Evolutionary conservation across 2,329 filamentous ascomycete genomes (phyloP), one percentile per base, ranked within the genome.

Genomic region (Hypoxylon rubiginosum): DNA sequence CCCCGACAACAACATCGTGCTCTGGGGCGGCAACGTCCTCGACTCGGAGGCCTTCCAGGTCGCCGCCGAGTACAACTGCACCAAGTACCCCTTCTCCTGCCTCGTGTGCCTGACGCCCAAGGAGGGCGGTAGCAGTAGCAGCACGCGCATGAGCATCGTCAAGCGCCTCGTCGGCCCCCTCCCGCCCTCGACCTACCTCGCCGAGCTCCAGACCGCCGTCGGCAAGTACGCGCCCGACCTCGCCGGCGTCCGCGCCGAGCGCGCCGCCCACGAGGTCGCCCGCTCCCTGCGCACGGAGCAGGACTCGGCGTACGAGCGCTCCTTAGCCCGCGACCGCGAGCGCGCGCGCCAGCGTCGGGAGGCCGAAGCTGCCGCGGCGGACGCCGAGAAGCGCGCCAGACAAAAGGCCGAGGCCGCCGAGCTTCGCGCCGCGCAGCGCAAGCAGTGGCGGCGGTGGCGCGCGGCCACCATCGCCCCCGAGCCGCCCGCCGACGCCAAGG

Each of bases 41-140:
- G 96, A 99, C 77, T 91, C 93, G 2, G 96, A 99, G 81, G 93
- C 95, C 4, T 98, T 97, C 79, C 94, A 97, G 77, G 93, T 97
- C 43, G 90, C 94, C n/a, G 86, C 88, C 11, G 93, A 94, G 49
- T 88, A 98, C 68, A 90, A 90, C 72, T 96, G 92, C 79, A 97
- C 93, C 64, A 97, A 97, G 76, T 97, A 96, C 74, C 96, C 96
- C 9, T 98, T 97, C 77, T 90, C 92, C 0, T 93, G 91, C 13
- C 80, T 97, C 2, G 90, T 97, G 28, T 94, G 93, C 62, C 91
- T 97, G 69, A 97, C 94, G 0, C 94, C 94, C 0, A 91, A 91
- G 71, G 90, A 95, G 66, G 92, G 92, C 57, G n/a, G n/a, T n/a
- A n/a, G n/a, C n/a, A n/a, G n/a, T n/a, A 90, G 92, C 57, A 90